Conservation (phyloP, 2,329 filamentous ascomycete species). For the Dryadomyces quercivorus region DNA sequence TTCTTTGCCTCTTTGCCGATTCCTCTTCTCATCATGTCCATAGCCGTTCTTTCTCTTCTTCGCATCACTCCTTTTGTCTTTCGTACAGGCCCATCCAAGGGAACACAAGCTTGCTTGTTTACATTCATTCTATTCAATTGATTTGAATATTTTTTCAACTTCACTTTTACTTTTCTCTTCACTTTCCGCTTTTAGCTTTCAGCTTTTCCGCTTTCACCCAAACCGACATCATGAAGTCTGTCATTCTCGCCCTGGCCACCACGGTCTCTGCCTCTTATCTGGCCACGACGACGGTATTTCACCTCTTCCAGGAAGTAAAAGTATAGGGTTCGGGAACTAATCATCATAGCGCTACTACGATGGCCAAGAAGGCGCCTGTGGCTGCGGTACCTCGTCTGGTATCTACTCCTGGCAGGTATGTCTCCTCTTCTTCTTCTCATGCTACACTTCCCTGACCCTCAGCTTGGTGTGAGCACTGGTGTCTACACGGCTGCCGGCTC, state of each 20-base stretch:
- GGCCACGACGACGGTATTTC: constrained; percentile 4
- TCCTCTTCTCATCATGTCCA: neutral
- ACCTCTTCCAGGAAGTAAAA: neutral
- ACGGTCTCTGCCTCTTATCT: constrained; percentile 3
- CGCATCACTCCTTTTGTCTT: neutral
- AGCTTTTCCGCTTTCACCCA: neutral
- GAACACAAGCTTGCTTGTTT: neutral
- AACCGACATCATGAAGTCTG: constrained; percentile 1
- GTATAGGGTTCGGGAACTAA: neutral
- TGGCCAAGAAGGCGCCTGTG: constrained; percentile 19
- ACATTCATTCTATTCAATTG: neutral
- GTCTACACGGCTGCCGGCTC: constrained; percentile 17
- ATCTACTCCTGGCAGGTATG: constrained; percentile 17
- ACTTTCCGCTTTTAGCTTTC: too few species aligned
- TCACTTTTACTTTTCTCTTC: neutral
- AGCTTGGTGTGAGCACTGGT: constrained; percentile 5
- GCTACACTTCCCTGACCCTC: too few species aligned
- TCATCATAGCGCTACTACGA: constrained; percentile 19
- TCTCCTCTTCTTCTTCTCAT: too few species aligned
- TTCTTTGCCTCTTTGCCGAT: neutral
- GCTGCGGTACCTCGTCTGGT: constrained; percentile 16
- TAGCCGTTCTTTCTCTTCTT: too few species aligned
- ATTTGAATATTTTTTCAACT: neutral
- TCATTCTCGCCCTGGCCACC: constrained; percentile 1
- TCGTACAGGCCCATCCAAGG: neutral